phyloP scores from a whole-genome alignment of 805 yeast genomes.

The Scheffersomyces lignosus region DNA sequence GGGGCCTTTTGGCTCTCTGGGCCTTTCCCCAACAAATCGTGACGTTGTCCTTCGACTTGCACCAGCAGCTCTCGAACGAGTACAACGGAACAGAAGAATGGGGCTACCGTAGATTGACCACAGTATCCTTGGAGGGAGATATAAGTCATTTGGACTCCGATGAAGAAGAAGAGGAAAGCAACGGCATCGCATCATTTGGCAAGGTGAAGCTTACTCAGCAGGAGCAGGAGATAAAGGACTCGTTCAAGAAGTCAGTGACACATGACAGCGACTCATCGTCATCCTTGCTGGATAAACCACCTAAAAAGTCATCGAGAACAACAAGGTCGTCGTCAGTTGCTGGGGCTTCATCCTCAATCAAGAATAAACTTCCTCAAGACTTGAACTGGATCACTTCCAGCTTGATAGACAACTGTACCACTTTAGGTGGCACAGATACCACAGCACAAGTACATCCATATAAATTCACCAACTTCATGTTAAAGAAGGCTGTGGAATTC shows the following conservation, averaged over 20 bases:
- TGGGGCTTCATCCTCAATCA: slow-evolving; percentile 2
- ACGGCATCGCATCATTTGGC: slow-evolving; percentile 5
- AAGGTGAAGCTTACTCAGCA: neutral
- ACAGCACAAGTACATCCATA: slow-evolving; percentile 98
- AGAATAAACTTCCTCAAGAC: slow-evolving; percentile 51
- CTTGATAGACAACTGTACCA: slow-evolving; percentile 70
- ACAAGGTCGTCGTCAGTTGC: slow-evolving; percentile 19
- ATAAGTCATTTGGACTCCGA: slow-evolving; percentile 36
- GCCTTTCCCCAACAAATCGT: slow-evolving; percentile 96
- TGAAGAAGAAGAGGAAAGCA: slow-evolving; percentile 16
- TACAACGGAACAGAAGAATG: slow-evolving; percentile 84
- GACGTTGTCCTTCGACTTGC: slow-evolving; percentile 81
- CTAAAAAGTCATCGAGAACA: slow-evolving; percentile 40
- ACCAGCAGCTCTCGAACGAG: slow-evolving; percentile 75
- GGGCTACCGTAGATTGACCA: slow-evolving; percentile 90
- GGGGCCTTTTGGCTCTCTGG: slow-evolving; percentile 92
- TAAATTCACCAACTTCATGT: slow-evolving; percentile 81
- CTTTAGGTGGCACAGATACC: slow-evolving; percentile 78
- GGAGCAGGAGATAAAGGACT: slow-evolving; percentile 2
- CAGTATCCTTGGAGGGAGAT: slow-evolving; percentile 86
- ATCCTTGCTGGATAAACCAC: slow-evolving; percentile 22
- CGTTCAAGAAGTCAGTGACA: slow-evolving; percentile 11
- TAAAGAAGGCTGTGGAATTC: slow-evolving; percentile 72
- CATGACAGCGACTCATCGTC: slow-evolving; percentile 15
- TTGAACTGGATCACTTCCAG: slow-evolving; percentile 75